Evolutionary conservation across 495 filamentous ascomycete species (phyloP).

Genomic region (Penicillium macrosclerotiorum): DNA sequence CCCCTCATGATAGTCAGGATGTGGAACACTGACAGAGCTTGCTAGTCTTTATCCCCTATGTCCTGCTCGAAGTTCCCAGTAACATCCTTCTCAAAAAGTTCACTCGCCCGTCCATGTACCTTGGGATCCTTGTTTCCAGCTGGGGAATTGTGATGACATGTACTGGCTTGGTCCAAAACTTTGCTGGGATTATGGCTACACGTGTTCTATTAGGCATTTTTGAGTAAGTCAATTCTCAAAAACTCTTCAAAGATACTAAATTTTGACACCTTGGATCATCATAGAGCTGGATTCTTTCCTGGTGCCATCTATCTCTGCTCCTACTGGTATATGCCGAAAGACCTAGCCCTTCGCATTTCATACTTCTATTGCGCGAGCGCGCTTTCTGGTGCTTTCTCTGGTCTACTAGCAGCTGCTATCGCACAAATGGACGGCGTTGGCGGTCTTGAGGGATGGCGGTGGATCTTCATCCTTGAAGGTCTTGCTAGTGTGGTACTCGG

Average conservation of each 20-base stretch:
- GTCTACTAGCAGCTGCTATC: constrained; percentile 64
- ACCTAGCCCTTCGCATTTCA: constrained; percentile 33
- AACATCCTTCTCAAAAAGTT: constrained; percentile 50
- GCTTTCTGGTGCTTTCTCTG: constrained; percentile 62
- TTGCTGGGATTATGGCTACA: constrained; percentile 55
- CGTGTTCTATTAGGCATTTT: constrained; percentile 64
- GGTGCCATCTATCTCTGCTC: constrained; percentile 71
- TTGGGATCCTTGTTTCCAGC: constrained; percentile 50
- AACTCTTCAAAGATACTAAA: background rate
- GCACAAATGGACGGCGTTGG: constrained; percentile 64
- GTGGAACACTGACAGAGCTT: background rate
- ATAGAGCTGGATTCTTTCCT: constrained; percentile 58
- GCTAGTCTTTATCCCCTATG: constrained; percentile 65
- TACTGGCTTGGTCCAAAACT: constrained; percentile 49
- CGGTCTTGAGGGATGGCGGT: constrained; percentile 64
- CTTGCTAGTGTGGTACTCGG: constrained; percentile 56
- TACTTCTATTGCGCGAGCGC: constrained; percentile 66
- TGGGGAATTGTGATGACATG: constrained; percentile 51
- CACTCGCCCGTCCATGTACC: constrained; percentile 28
- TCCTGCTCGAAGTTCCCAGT: constrained; percentile 59
- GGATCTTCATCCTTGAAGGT: constrained; percentile 71
- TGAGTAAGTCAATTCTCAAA: constrained; percentile 34
- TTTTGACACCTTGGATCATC: background rate
- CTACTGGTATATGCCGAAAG: constrained; percentile 60
- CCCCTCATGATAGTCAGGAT: background rate